phyloP scores from a whole-genome alignment of 2,329 filamentous ascomycete genomes.

The Coleophoma crateriformis region DNA sequence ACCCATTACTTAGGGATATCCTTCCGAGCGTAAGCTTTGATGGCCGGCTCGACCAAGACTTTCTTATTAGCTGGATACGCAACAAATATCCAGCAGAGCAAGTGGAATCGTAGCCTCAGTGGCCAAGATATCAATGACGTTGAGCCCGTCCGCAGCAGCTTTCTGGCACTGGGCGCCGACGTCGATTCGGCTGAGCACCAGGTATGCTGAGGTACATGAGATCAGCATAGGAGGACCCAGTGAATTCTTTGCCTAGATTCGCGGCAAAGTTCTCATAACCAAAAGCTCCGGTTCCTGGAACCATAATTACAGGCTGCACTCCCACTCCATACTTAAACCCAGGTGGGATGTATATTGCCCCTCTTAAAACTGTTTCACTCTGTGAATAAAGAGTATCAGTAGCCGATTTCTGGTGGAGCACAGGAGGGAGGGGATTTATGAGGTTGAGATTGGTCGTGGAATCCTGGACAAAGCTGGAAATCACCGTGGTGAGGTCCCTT shows the following conservation, averaged over 20 bases:
- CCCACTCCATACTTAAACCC: conserved; percentile 38
- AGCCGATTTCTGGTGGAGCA: neutral
- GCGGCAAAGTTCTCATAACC: conserved; percentile 27
- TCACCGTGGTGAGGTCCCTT: neutral
- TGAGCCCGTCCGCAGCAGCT: neutral
- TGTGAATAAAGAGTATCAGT: neutral
- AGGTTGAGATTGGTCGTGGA: neutral
- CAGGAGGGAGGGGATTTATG: neutral
- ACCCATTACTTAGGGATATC: neutral
- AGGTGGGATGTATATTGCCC: conserved; percentile 42
- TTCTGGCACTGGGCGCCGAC: conserved; percentile 2
- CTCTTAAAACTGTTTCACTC: neutral
- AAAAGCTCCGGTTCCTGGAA: conserved; percentile 46
- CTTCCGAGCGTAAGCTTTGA: conserved; percentile 2
- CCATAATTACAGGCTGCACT: conserved; percentile 39
- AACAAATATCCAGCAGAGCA: neutral
- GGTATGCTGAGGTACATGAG: conserved; percentile 51
- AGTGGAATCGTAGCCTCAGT: neutral
- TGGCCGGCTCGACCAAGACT: conserved; percentile 1
- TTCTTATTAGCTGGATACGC: neutral
- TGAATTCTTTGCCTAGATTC: conserved; percentile 42
- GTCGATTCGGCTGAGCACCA: conserved; percentile 14
- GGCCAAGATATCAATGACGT: neutral
- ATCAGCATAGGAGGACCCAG: conserved; percentile 34
- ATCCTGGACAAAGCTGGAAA: neutral